Evolutionary conservation across 2,329 filamentous ascomycete species (phyloP), one percentile per base, ranked within the genome.

Genomic region (Verticillium klebahnii): DNA sequence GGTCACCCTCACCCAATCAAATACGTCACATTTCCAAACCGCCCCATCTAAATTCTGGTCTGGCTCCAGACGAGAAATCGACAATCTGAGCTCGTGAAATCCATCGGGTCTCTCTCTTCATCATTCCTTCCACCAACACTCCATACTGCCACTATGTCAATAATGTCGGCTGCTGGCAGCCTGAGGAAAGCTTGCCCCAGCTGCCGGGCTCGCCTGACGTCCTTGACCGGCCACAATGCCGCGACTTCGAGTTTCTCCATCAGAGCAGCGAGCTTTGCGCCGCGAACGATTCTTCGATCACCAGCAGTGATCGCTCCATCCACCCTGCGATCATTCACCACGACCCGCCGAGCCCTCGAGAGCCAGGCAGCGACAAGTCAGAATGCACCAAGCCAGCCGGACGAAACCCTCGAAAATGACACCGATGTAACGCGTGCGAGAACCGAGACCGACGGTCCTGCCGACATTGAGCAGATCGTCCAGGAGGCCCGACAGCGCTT

Each of bases 401-500:
- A 23, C 12, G n/a, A 12, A 50, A 1, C 54, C 14, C 17, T 29
- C 25, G 14, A 65, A 3, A 62, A 58, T 7, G 19, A 56, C 15
- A 57, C 54, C 12, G 69, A 70, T 8, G 63, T 69, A 15, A 66
- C 71, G 8, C n/a, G 11, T 23, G 9, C n/a, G 23, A 50, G 1
- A 9, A 7, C 45, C n/a, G 45, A 50, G 5, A 25, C 6, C 45
- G 19, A 25, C n/a, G 19, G 45, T 19, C 23, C 9, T 58, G 50
- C 45, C 29, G 78, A 84, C 5, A 78, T 85, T 61, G 89, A 92
- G 71, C 78, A 80, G 12, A 77, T 89, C 8, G 92, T 92, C 36
- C 85, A 90, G 61, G 81, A 86, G 67, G 89, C 91, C 39, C 86
- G 89, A 68, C 88, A 91, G 65, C 82, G 85, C 9, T 96, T 92